Conservation (phyloP, 768 basidiomycete species). For the Trametes gibbosa region DNA sequence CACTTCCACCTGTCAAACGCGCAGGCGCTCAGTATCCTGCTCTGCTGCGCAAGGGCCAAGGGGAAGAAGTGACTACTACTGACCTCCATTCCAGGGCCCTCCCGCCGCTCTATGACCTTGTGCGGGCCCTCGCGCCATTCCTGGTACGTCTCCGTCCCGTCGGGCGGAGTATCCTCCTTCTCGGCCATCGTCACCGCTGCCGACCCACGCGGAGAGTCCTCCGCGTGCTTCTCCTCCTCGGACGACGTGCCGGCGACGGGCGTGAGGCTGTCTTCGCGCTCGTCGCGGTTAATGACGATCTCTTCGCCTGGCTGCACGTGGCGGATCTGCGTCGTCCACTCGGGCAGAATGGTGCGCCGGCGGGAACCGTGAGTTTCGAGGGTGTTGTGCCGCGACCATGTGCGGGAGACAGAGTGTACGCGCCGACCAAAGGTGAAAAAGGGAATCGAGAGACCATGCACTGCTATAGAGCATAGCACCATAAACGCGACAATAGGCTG, state of each 20-base stretch:
- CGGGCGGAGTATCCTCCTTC: conserved; percentile 38
- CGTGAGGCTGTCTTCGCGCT: conserved; percentile 42
- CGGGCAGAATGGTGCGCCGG: conserved; percentile 48
- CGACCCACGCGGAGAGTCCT: conserved; percentile 13
- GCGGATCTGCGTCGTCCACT: conserved; percentile 80
- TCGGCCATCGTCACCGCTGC: not conserved
- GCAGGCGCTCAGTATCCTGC: not conserved
- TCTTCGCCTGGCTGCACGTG: conserved; percentile 70
- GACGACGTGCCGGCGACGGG: conserved; percentile 33
- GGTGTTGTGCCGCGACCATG: conserved; percentile 79
- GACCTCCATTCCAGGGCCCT: conserved; percentile 65
- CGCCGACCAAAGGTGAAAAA: conserved; percentile 90
- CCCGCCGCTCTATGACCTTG: conserved; percentile 59
- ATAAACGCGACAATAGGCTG: conserved; percentile 95
- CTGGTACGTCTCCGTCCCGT: conserved; percentile 40
- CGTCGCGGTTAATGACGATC: conserved; percentile 84
- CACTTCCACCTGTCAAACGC: conserved; percentile 31
- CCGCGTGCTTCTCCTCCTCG: conserved; percentile 31
- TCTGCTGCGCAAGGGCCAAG: not conserved
- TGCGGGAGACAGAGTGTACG: conserved; percentile 88
- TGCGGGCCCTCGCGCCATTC: conserved; percentile 77
- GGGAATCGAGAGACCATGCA: conserved; percentile 91
- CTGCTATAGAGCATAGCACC: conserved; percentile 86
- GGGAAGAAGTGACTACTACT: conserved; percentile 25
- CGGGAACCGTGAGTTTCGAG: conserved; percentile 26